These are phyloP conservation scores for Diaporthe sp. DNA, from an alignment of 2,329 filamentous ascomycete genomes.

Conservation along the genomic window DNA sequence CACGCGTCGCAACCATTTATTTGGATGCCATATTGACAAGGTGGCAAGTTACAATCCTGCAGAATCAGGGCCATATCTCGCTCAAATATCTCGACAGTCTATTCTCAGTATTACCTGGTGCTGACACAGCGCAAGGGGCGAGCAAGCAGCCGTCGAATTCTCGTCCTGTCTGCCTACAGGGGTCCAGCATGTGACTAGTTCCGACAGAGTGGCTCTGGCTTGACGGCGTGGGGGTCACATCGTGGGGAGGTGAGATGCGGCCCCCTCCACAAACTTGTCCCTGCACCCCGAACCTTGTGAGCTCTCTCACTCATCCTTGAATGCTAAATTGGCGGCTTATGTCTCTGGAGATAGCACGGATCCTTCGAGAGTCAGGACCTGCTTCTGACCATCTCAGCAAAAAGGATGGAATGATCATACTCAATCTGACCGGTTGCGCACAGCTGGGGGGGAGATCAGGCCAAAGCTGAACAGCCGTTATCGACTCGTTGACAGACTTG, in stretches of 20 bases:
- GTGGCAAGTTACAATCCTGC: too few relatives aligned
- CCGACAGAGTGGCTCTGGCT: slow-evolving; percentile 42
- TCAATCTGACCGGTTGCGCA: not conserved
- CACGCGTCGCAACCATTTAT: not conserved
- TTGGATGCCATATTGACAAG: not conserved
- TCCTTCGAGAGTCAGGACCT: not conserved
- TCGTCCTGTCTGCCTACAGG: slow-evolving; percentile 16
- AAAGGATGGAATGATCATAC: not conserved
- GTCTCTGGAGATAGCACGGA: not conserved
- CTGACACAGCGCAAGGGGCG: not conserved
- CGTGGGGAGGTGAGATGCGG: slow-evolving; percentile 32
- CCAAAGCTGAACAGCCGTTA: not conserved
- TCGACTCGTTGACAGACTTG: slow-evolving; percentile 3
- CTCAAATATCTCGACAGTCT: not conserved
- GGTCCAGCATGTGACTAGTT: slow-evolving; percentile 27
- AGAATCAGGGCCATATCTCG: slow-evolving; percentile 3
- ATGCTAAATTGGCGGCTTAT: not conserved
- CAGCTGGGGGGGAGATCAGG: not conserved
- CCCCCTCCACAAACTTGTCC: not conserved
- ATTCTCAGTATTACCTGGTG: not conserved
- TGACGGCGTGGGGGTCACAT: slow-evolving; percentile 38
- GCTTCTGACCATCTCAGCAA: slow-evolving; percentile 6
- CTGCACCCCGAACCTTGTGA: slow-evolving; percentile 2
- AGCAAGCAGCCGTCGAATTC: slow-evolving; percentile 4
- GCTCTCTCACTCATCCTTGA: not conserved